Base-by-base conservation (phyloP, 257 asterid genomes). In the Pogostemon cablin region DNA sequence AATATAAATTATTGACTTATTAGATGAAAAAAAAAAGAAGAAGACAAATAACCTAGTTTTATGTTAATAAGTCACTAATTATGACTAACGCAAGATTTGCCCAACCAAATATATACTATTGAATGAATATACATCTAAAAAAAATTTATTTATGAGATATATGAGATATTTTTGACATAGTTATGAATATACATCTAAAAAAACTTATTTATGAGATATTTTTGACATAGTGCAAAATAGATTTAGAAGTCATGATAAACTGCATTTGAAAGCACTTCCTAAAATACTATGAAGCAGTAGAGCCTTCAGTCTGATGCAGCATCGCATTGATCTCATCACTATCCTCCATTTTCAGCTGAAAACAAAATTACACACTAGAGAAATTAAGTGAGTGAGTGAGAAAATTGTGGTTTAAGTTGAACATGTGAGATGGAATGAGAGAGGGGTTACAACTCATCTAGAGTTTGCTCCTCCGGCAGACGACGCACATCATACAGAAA, bases 401-500 rank as follows among this genome's bases (percentile, higher is more conserved):
- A 39, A 2, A 3, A 2, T 3, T 0, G 1, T 5, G 20, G 3
- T 4, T 11, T 38, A 46, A 47, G 15, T 46, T 7, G 70, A 9
- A 37, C 3, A 37, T 58, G 48, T 9, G 62, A 1, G 17, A 3
- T 56, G 38, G 67, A 35, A 53, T 1, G 50, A 49, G 67, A 55
- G 25, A 10, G 75, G 55, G 73, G 9, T 15, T 49, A 9, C 7
- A 87, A 90, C 90, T 87, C 93, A 70, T 83, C 85, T 1, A 89
- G 93, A 53, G 93, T 81, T 39, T 87, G 87, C 79, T 85, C 90
- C 9, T 68, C 81, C 0, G 84, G 79, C 15, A 87, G 83, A 20
- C 88, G 83, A 41, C 93, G 82, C 9, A 86, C 88, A 48, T 85
- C 90, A 79, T 81, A 85, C 44, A 83, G 80, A 62, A 85, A 85